These are phyloP conservation scores for Gossypium gossypioides DNA, from an alignment of 441 rosid species.

Conservation along the genomic window DNA sequence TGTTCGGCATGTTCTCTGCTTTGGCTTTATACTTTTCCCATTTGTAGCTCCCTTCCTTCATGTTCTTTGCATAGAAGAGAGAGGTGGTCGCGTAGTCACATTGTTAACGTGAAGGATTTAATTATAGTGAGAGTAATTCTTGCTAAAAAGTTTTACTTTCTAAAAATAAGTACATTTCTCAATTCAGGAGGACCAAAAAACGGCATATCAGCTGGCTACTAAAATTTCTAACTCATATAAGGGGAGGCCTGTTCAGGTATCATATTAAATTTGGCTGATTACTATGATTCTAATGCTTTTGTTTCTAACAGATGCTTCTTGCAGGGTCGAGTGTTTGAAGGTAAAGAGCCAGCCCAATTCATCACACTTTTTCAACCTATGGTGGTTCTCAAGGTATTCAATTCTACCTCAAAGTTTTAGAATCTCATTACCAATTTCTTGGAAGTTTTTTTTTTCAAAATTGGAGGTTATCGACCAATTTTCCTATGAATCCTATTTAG, in stretches of 20 bases:
- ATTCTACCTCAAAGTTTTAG: slow-evolving; percentile 6
- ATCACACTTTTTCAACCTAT: slow-evolving; percentile 89
- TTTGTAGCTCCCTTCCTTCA: not conserved
- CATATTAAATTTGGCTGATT: slow-evolving; percentile 11
- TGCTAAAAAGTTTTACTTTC: not conserved
- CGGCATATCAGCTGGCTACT: slow-evolving; percentile 62
- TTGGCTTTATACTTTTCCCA: not conserved
- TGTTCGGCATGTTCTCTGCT: not conserved
- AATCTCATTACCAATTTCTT: slow-evolving; percentile 4
- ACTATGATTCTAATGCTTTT: slow-evolving; percentile 10
- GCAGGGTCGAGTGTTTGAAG: slow-evolving; percentile 83
- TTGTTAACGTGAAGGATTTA: not conserved
- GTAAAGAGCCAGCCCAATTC: slow-evolving; percentile 93
- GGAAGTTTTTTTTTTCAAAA: not conserved
- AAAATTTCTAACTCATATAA: slow-evolving; percentile 71
- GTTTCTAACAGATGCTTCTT: slow-evolving; percentile 24
- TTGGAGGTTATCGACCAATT: slow-evolving; percentile 4
- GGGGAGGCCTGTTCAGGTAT: slow-evolving; percentile 93
- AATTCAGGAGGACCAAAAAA: slow-evolving; percentile 74
- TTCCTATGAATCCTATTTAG: slow-evolving; percentile 28
- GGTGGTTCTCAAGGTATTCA: slow-evolving; percentile 76
- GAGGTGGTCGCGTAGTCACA: not conserved
- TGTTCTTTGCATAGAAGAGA: not conserved
- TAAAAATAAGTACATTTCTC: slow-evolving; percentile 2
- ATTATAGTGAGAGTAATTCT: not conserved